These are phyloP conservation scores for Verticillium longisporum DNA, from an alignment of 2,329 filamentous ascomycete species.

Conservation along the genomic window DNA sequence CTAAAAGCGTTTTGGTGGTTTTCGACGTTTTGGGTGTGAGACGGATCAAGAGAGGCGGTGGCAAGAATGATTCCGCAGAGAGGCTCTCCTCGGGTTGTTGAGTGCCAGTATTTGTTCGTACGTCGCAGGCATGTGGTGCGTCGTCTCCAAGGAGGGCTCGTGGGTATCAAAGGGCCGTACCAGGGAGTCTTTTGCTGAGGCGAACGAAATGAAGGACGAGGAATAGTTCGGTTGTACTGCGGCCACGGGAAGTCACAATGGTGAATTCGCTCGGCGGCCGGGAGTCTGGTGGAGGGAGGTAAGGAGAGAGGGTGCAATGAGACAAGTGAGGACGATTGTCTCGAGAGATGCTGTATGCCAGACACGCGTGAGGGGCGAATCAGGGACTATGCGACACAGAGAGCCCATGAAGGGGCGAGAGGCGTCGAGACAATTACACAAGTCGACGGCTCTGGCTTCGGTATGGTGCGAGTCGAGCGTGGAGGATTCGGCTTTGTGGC, in stretches of 20 bases:
- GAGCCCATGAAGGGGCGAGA: background rate
- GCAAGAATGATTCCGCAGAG: background rate
- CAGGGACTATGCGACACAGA: background rate
- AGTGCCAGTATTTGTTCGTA: background rate
- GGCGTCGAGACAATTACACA: background rate
- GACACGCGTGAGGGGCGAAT: background rate
- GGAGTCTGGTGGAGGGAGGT: background rate
- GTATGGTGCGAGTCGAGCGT: background rate
- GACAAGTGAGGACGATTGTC: background rate
- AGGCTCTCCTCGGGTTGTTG: background rate
- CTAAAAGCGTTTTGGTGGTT: too few relatives aligned
- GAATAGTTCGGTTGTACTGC: background rate
- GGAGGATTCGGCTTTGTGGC: background rate
- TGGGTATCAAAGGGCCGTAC: background rate
- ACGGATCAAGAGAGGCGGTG: background rate
- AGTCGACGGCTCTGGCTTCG: background rate
- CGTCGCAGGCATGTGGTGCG: background rate
- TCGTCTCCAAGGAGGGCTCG: background rate
- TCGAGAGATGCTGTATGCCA: background rate
- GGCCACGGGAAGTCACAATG: background rate
- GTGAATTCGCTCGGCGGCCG: background rate
- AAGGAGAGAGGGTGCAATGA: background rate
- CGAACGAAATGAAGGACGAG: background rate
- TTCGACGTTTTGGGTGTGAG: background rate
- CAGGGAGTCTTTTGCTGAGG: background rate